A percentile compares a stretch with the other conserved stretches of the same genome.
Conservation (phyloP, 352 stramenopile species). For the Globisporangium echinulatum region DNA sequence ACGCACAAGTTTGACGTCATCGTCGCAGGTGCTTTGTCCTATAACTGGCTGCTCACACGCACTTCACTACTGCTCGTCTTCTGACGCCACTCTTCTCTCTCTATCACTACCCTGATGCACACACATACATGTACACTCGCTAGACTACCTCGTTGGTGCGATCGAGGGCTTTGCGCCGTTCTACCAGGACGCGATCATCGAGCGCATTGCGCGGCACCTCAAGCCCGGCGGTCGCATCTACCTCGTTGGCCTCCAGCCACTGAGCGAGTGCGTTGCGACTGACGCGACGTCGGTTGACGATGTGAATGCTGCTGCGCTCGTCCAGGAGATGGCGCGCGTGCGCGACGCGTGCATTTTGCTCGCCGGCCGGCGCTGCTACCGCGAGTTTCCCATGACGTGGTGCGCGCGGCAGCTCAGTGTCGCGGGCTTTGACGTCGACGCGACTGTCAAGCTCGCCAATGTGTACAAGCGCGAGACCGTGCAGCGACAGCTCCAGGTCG, state of each 20-base stretch:
- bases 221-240: slow-evolving; percentile 84
- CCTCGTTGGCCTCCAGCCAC: slow-evolving; percentile 81
- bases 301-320: slow-evolving; percentile 21
- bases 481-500: slow-evolving; percentile 87
- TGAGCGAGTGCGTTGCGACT: slow-evolving; percentile 48
- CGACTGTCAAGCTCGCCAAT: slow-evolving; percentile 72
- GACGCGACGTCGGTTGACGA: slow-evolving; percentile 23
- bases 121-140: neutral
- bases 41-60: neutral
- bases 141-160: slow-evolving; percentile 90
- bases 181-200: slow-evolving; percentile 53
- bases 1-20: slow-evolving; percentile 68
- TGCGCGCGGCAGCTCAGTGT: slow-evolving; percentile 68
- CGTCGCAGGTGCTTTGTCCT: slow-evolving; percentile 36
- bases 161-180: slow-evolving; percentile 91
- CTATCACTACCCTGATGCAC: no score
- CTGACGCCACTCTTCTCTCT: no score
- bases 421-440: slow-evolving; percentile 41
- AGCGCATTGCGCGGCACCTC: slow-evolving; percentile 65
- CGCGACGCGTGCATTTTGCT: slow-evolving; percentile 89
- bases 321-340: slow-evolving; percentile 65
- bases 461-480: slow-evolving; percentile 83
- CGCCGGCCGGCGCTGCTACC: slow-evolving; percentile 80
- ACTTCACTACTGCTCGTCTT: neutral
- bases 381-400: slow-evolving; percentile 89